Evolutionary conservation across 352 stramenopile species (phyloP), one percentile per base, ranked within the genome.

Genomic region (Phytophthora tentaculata): DNA sequence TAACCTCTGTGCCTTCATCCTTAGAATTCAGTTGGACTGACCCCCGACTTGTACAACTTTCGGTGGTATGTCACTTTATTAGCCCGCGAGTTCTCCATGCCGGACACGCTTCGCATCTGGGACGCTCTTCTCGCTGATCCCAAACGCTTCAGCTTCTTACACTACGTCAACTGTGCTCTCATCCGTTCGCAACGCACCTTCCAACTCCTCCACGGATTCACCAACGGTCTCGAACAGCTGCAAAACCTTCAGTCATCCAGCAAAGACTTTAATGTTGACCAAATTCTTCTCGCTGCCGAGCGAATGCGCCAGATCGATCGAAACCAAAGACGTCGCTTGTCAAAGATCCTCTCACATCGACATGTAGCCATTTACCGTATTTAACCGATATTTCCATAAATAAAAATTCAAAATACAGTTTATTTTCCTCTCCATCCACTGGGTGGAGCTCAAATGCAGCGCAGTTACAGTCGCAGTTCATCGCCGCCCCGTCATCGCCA

Each of bases 71-170:
- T n/a, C n/a, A n/a, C n/a, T n/a, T n/a, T n/a, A n/a, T n/a, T n/a
- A n/a, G n/a, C n/a, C n/a, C n/a, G n/a, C n/a, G n/a, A 92, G 47
- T 91, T 92, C n/a, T 43, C 75, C 9, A 90, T 92, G 68, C 19
- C 48, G 2, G 61, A 64, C 20, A 91, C 82, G 20, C 73, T 90
- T 48, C 77, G 75, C 12, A 60, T 92, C 28, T 92, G 84, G 81
- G 82, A 92, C 51, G 58, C 84, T 2, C 60, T 92, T 22, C 71
- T 92, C 3, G 67, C 80, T 0, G 82, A 91, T 49, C 50, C 79
- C 19, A 87, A 81, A 65, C 79, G 82, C 10, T 92, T 92, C 63
- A 82, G 79, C 54, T 89, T 92, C 45, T 44, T 92, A 10, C 82
- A 91, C 60, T 92, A 91, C 62, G 71, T 89, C 26, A 84, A 75